A percentile compares a stretch with the other conserved stretches of the same genome.
phyloP scores from a whole-genome alignment of 805 yeast genomes.

The Wickerhamomyces strasburgensis region DNA sequence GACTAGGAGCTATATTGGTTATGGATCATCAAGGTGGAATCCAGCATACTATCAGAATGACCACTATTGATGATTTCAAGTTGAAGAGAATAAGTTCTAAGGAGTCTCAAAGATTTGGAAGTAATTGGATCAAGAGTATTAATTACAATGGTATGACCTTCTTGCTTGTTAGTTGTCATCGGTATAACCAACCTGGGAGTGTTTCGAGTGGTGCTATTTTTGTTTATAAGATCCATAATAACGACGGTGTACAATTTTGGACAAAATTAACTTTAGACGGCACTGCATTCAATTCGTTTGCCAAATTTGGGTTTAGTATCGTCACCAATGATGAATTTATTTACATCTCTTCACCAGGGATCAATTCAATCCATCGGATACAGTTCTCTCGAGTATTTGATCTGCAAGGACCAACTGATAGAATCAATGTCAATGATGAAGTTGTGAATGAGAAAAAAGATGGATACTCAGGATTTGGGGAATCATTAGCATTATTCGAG shows the following conservation, averaged over 20 bases:
- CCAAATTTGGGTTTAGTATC: slow-evolving; percentile 15
- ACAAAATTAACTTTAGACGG: slow-evolving; percentile 2
- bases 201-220: slow-evolving; percentile 39
- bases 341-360: slow-evolving; percentile 40
- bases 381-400: slow-evolving; percentile 19
- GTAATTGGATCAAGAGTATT: slow-evolving; percentile 10
- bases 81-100: slow-evolving; percentile 11
- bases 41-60: slow-evolving; percentile 10
- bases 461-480: slow-evolving; percentile 41
- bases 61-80: slow-evolving; percentile 23
- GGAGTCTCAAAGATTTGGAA: slow-evolving; percentile 17
- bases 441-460: slow-evolving; percentile 23
- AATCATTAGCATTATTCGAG: slow-evolving; percentile 27
- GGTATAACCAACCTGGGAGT: slow-evolving; percentile 15
- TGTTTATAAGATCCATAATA: slow-evolving; percentile 20
- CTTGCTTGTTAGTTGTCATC: slow-evolving; percentile 12
- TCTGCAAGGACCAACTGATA: not conserved
- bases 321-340: slow-evolving; percentile 18
- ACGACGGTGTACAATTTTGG: slow-evolving; percentile 1
- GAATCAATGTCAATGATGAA: not conserved
- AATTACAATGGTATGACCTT: slow-evolving; percentile 12
- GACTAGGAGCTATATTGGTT: slow-evolving; percentile 34
- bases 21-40: slow-evolving; percentile 23
- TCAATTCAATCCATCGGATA: slow-evolving; percentile 39
- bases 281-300: not conserved